Evolutionary conservation across 208 protist species (phyloP), one percentile per base, ranked within the genome.

Genomic region (Trypanosoma platydactyli): DNA sequence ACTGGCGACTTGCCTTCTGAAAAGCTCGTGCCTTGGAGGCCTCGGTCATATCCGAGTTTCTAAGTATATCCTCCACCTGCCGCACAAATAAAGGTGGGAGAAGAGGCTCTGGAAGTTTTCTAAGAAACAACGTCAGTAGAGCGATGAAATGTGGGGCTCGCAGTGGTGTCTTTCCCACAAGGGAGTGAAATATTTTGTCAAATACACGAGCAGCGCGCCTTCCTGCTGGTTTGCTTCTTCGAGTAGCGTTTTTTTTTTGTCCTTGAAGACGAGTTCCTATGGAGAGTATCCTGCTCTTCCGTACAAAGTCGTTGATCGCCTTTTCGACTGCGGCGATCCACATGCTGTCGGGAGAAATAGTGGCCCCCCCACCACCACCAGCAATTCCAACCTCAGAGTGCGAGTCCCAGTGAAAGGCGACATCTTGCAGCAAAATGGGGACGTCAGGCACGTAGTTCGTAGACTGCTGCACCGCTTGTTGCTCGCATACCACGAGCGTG

Each of bases 401-500:
- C 30, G 63, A 57, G 27, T 64, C 57, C 79, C 83, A 89, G 38
- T 55, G 61, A 35, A 64, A 76, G 6, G 69, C 77, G 1, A 85
- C 45, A 27, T 89, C 83, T 29, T 89, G 83, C 55, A 89, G 52
- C 48, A 78, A 55, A 33, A 89, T n/a, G 6, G 83, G 83, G 20
- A 89, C 74, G 5, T 72, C 65, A 2, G 73, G 71, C 7, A 60
- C 55, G 60, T 83, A 85, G 25, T 49, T 66, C 41, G 62, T 63
- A 6, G 51, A 68, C 25, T 76, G 27, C 42, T 51, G 55, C 48
- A 81, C 70, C 18, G 57, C 63, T 20, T 58, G 66, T n/a, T 76
- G 70, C 61, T 87, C 81, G 29, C 77, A 87, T 27, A 76, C 71
- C 13, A 79, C 68, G 16, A 87, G 50, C 6, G 70, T 61, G 52